Evolutionary conservation across 192 early-diverging fungal species (phyloP), one percentile per base, ranked within the genome.

Genomic region (Mortierella hygrophila): DNA sequence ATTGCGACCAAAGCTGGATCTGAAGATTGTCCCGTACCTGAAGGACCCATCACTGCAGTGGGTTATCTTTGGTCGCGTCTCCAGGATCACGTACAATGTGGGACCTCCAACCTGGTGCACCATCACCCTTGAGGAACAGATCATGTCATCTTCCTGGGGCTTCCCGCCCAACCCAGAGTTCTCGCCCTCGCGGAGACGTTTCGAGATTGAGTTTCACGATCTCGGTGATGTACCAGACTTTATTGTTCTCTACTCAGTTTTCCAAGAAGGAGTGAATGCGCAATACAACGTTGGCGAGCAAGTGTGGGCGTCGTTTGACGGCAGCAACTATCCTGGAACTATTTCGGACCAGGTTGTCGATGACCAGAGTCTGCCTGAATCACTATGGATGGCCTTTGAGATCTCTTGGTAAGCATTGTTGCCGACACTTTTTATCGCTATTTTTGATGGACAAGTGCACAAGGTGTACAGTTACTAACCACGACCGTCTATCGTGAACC

Each of bases 41-140:
- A 80, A 80, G 68, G 84, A 86, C 29, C 72, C 79, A 8, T 40
- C 47, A 3, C 32, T 86, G 29, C 75, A 79, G 8, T 86, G 84
- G 68, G 90, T 93, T 0, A 90, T 88, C 6, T 95, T 93, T 89
- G 93, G 90, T 13, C 89, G 88, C 26, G 92, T 96, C 1, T 83
- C 85, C 2, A 80, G 88, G 35, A 84, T 93, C 74, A 85, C 87
- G 35, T 96, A 94, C 87, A 83, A 88, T 10, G 93, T 95, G 13
- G 95, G 95, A 0, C 95, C 94, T 11, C 95, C 94, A 5, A 90
- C 93, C 0, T 94, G 89, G 81, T 96, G 95, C 78, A 90, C 88
- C 35, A 68, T 88, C 29, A 88, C 86, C 35, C 89, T 91, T 26
- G 79, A 92, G 29, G 89, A 91, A 8, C 90, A 90, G 15, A 82